Conservation (phyloP, 345 rosid species). For the Arabidopsis arenosa region DNA sequence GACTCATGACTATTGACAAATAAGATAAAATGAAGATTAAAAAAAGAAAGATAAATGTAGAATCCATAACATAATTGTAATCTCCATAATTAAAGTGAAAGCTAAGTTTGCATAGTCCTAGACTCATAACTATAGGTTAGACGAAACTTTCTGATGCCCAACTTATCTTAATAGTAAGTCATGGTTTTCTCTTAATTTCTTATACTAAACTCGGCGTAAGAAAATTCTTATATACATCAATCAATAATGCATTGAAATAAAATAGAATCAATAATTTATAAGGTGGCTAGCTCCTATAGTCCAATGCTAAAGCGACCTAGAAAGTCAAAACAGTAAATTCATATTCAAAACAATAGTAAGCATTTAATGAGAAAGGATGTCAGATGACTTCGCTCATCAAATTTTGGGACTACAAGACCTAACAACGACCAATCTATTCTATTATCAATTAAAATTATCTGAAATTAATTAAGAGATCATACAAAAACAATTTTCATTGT, state of each 20-base stretch:
- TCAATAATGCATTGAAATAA: not conserved
- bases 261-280: conserved; percentile 12
- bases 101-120: conserved; percentile 4
- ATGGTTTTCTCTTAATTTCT: not conserved
- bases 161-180: not conserved
- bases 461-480: not conserved
- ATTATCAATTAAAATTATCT: not conserved
- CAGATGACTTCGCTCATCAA: conserved; percentile 19
- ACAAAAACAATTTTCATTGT: not conserved
- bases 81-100: not conserved
- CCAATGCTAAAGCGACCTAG: conserved; percentile 13
- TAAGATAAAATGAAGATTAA: not conserved
- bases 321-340: conserved; percentile 39
- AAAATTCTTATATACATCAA: not conserved
- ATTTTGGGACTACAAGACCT: conserved; percentile 31
- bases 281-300: conserved; percentile 16
- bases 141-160: not conserved
- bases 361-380: conserved; percentile 28
- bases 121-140: not conserved
- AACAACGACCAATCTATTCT: conserved; percentile 28
- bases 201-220: not conserved
- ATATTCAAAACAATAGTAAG: conserved; percentile 39
- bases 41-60: not conserved
- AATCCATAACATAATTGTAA: not conserved
- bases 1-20: not conserved